Evolutionary conservation across 108 stramenopile genomes (phyloP), one percentile per base, ranked within the genome.

Genomic region (Pseudonitzschia delicatissima): DNA sequence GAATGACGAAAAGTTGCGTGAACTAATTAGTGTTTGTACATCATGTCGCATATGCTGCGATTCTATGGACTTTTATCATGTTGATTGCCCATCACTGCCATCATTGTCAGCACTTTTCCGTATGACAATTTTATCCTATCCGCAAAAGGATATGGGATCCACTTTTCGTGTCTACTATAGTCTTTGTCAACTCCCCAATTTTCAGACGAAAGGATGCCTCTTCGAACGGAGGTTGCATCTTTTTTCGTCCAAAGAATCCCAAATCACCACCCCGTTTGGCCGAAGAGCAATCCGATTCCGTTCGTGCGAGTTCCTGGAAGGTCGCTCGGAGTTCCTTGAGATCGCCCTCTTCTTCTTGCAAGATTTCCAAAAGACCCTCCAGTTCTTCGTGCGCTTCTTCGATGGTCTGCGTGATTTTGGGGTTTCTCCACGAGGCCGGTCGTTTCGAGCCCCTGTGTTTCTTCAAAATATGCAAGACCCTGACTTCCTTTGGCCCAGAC

Each of bases 251-350:
- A 77, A 92, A 92, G 64, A 87, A 86, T 61, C 91, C 91, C 49
- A 95, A 69, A 77, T 92, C 88, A 2, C 91, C 94, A 32, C 88
- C 87, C 28, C 89, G 67, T 63, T 91, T 93, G 26, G 94, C 94
- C 12, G 71, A 74, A 39, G 76, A 80, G 37, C 91, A 92, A 76
- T 95, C 94, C 39, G 82, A 83, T 78, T 95, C 94, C 9, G 85
- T 84, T 50, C 77, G 77, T 18, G 93, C 93, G 57, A 93, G 49
- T 64, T 90, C 88, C 53, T 84, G 75, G 74, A 93, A 93, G 13
- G 92, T 93, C 0, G 92, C 88, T 17, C 80, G 62, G 17, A 89
- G 44, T 57, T 90, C 86, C 13, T 67, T 77, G 4, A 64, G 45
- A 71, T 84, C 76, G 7, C 57, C 69, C 26, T 70, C 73, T 34